Conservation (phyloP, 176 grass and related monocot genomes). For the Dactylis glomerata region DNA sequence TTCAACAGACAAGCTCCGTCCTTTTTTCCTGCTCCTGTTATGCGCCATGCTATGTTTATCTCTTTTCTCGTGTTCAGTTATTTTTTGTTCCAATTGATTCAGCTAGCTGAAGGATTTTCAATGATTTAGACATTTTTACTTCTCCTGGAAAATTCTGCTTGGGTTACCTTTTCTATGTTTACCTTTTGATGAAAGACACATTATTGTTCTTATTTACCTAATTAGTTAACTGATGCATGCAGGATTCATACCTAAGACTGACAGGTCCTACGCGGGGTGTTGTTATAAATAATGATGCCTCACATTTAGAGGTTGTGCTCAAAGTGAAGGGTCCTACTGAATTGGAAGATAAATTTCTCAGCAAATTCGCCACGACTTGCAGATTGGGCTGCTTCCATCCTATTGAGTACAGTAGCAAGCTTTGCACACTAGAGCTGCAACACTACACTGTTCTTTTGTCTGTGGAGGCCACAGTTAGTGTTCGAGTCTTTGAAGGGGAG, state of each 20-base stretch:
- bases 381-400: not conserved
- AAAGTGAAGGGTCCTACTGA: not conserved
- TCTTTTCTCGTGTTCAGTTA: not conserved
- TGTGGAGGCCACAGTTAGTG: not conserved
- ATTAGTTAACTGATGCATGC: not conserved
- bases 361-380: not conserved
- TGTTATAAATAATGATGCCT: not conserved
- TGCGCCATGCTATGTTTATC: not conserved
- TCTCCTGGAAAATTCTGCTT: not conserved
- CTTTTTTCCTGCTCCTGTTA: not conserved
- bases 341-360: not conserved
- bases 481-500: not conserved
- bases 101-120: not conserved
- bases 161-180: not conserved
- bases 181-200: not conserved
- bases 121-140: not conserved
- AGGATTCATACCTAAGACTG: conserved; percentile 1
- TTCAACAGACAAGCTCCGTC: not conserved
- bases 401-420: not conserved
- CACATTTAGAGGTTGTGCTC: not conserved
- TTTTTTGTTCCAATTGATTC: not conserved
- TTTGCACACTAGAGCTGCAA: not conserved
- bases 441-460: not conserved
- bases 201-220: not conserved
- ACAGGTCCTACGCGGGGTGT: conserved; percentile 3